Evolutionary conservation across 352 stramenopile genomes (phyloP), one percentile per base, ranked within the genome.

Genomic region (Pythium brassicae): DNA sequence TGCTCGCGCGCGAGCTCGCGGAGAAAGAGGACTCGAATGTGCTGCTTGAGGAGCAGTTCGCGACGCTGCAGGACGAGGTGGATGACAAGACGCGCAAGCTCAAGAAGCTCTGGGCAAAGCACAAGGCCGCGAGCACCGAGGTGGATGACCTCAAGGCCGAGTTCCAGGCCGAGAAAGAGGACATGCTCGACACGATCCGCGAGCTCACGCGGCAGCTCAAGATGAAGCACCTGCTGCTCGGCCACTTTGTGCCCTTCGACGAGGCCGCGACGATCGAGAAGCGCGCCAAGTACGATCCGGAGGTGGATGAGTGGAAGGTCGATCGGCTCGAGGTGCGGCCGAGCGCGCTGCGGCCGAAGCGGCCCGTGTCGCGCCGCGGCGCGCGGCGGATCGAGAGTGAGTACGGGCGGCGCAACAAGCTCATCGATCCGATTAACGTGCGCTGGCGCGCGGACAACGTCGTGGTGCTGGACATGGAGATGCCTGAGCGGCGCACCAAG

Each of bases 1-100:
- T 86, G 48, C 69, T 98, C 17, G 90, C 87, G 9, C 80, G 89
- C 37, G 89, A 97, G 55, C 74, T 98, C 34, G 89, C 85, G 1
- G 93, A 98, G 60, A 91, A 97, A 50, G 95, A 98, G 55, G 95
- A 98, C 59, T 92, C 83, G 25, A 97, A 97, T 52, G 65, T 98
- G 62, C 50, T 96, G 29, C 64, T 98, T 4, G 85, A 98, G 59
- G 89, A 98, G 54, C 88, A 97, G 65, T 97, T 96, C 63, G 73
- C 72, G 34, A 92, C 72, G 14, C 55, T 97, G 22, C 80, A 90
- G 32, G 93, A 98, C 39, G 89, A 98, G 61, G 90, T 98, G 5
- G 81, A 97, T 49, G 87, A 90, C 43, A 98, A 98, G 69, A 98
- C 93, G 0, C 87, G 87, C 20, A 98, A 99, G 66, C 74, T 99